Evolutionary conservation across 805 yeast genomes (phyloP), one percentile per base, ranked within the genome.

Genomic region (Yarrowia divulgata): DNA sequence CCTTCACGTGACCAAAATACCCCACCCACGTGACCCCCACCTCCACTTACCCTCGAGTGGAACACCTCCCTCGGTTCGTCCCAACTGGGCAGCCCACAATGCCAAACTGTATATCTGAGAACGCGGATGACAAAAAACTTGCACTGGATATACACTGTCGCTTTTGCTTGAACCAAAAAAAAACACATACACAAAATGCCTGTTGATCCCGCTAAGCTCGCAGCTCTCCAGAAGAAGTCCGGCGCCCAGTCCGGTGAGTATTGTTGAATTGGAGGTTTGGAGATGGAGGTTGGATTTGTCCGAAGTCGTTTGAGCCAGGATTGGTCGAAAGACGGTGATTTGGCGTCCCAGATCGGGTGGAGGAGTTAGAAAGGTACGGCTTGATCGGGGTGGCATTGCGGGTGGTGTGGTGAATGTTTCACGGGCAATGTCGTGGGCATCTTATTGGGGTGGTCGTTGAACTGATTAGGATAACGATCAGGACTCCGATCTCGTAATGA

Each of bases 161-260:
- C 42, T 34, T 45, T 60, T 60, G 52, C 50, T 42, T 34, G 66
- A 60, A 58, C 52, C 52, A 34, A 60, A 57, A 45, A 32, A 43
- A 32, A 23, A 23, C 29, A 23, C 50, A 57, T 32, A 60, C 42
- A 60, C 55, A 69, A 43, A 50, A 69, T 50, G 69, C 71, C 69
- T 43, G 55, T 68, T 52, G 69, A 69, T 69, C 69, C 60, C 50
- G 62, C 49, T 43, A 66, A 66, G 69, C 69, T 66, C 62, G 69
- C 69, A 88, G 0, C 85, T 92, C 37, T 85, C 86, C 71, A 72
- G 77, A 13, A 73, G 88, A 34, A 78, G 80, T 7, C 80, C 80
- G 29, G 82, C 82, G 52, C 49, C 62, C 52, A 43, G 69, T 40
- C 60, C 52, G 69, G 60, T 66, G 52, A 52, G 60, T 54, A 63